Conservation (phyloP, 306 rosid genomes). For the peach (Prunus persica) region Prunus_persica_NCBIv2 NC_034013.1:1149501-1150000, state of each 20-base stretch:
- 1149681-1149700: background rate
- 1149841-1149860: background rate
- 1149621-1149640: background rate
- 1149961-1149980: background rate
- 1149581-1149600: constrained; percentile 86
- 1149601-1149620: constrained; percentile 34
- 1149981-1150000: too few species aligned
- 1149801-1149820: background rate
- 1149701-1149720: background rate
- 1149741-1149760: background rate
- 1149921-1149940: background rate
- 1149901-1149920: background rate
- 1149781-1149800: background rate
- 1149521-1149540: constrained; percentile 53
- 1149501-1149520: constrained; percentile 12
- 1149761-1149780: background rate
- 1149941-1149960: background rate
- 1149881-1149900: background rate
- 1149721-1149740: background rate
- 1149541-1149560: constrained; percentile 91
- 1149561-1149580: constrained; percentile 86
- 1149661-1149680: background rate
- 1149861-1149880: background rate
- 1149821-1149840: background rate
- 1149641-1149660: background rate